A percentile compares a stretch with the other conserved stretches of the same genome.
phyloP scores from a whole-genome alignment of 2,329 filamentous ascomycete genomes.

The Fusarium compactum region DNA sequence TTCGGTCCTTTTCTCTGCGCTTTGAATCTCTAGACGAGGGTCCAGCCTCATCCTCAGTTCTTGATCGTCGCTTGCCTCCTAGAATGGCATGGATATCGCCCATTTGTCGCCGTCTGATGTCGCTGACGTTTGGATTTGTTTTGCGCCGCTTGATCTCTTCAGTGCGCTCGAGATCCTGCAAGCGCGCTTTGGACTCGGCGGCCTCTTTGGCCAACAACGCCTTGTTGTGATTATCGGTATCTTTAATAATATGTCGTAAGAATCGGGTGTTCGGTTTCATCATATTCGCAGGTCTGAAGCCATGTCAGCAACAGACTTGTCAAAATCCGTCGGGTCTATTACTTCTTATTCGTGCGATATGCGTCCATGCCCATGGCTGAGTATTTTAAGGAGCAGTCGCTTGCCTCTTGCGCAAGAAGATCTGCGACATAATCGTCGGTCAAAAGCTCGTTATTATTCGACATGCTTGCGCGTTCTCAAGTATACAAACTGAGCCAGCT shows the following conservation, averaged over 20 bases:
- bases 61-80: constrained; percentile 56
- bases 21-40: constrained; percentile 36
- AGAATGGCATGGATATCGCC: constrained; percentile 71
- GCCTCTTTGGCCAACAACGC: constrained; percentile 86
- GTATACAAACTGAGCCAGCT: neutral
- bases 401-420: constrained; percentile 84
- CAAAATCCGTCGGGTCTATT: constrained; percentile 38
- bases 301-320: constrained; percentile 36
- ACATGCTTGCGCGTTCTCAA: constrained; percentile 47
- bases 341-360: constrained; percentile 64
- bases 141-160: constrained; percentile 60
- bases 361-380: constrained; percentile 80
- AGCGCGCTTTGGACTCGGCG: constrained; percentile 78
- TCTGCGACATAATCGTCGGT: constrained; percentile 84
- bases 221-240: constrained; percentile 90
- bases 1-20: constrained; percentile 13
- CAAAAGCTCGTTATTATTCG: constrained; percentile 64
- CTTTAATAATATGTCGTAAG: constrained; percentile 86
- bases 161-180: constrained; percentile 69
- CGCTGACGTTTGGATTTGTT: constrained; percentile 59
- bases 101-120: constrained; percentile 69
- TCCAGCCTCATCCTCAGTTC: constrained; percentile 42
- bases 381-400: constrained; percentile 78
- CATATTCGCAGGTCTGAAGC: constrained; percentile 69
- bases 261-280: constrained; percentile 95